phyloP scores from a whole-genome alignment of 345 rosid species.

The Noccaea bulbosa region DNA sequence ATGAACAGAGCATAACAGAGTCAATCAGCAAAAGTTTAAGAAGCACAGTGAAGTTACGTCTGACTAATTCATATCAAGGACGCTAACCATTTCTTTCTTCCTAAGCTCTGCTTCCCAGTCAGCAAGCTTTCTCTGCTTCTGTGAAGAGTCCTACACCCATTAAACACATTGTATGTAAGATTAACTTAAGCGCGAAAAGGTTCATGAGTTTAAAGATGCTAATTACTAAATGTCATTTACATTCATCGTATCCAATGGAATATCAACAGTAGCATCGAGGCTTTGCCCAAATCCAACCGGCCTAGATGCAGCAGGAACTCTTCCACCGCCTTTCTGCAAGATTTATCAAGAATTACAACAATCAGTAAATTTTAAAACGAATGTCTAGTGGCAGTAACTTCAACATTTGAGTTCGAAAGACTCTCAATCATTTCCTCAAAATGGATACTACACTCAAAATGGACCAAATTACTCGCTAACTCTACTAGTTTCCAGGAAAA shows the following conservation, averaged over 20 bases:
- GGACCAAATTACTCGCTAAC: neutral
- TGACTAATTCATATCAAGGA: neutral
- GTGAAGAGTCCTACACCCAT: conserved; percentile 61
- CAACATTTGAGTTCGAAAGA: too few species aligned
- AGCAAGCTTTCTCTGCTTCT: conserved; percentile 77
- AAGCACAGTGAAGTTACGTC: neutral
- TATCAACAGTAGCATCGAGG: conserved; percentile 84
- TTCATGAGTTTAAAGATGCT: neutral
- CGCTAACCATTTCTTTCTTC: conserved; percentile 72
- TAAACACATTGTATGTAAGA: conserved; percentile 26
- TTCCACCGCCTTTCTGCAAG: conserved; percentile 75
- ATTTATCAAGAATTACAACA: neutral
- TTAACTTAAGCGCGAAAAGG: conserved; percentile 2
- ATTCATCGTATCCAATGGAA: conserved; percentile 80
- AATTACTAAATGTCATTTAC: conserved; percentile 47
- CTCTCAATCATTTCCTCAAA: conserved; percentile 2
- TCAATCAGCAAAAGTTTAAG: neutral
- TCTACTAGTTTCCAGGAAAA: neutral
- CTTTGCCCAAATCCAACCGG: conserved; percentile 68
- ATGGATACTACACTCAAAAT: conserved; percentile 1
- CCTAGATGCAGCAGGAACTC: conserved; percentile 61
- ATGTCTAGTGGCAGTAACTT: too few species aligned
- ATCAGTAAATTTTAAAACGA: conserved; percentile 10
- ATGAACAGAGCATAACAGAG: neutral
- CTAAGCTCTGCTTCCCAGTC: conserved; percentile 94